Base-by-base conservation (phyloP, 2,329 filamentous ascomycete genomes). In the Chlorencoelia australis region DNA sequence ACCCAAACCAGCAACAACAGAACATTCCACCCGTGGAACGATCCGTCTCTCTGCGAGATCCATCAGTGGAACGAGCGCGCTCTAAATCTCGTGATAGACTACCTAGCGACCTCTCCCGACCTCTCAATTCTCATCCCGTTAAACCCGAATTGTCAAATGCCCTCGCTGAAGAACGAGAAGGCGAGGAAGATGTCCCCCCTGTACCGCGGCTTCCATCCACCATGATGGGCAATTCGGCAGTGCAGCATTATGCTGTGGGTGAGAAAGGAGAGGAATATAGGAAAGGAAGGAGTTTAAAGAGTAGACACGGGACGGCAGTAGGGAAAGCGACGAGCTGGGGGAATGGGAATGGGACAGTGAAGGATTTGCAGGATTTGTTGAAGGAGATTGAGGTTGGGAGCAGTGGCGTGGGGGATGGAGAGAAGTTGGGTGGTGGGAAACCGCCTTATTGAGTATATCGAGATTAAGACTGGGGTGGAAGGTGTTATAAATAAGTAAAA, bases 41-140 rank as follows among this genome's bases (percentile, higher is more conserved):
- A 14, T 50, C 47, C 4, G 45, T 29, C 5, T 56, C 53, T 17
- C 40, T 49, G 18, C 50, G 44, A 13, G 51, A 46, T 21, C 39
- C 47, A 4, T 43, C 22, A 25, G 13, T 44, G 11, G 48, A 51
- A 10, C 40, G 47, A 37, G 31, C 48, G 20, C 40, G 51, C 39
- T 53, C 53, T 10, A 56, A 54, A 44, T 56, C 54, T 24, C 43
- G 49, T 32, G 54, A 57, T 25, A 45, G 49, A 6, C 31, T 45
- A 10, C 32, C 41, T 11, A 33, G 37, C 18, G 47, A 44, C 18
- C 47, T 50, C 7, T 43, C 46, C 27, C 44, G 45, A 19, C 46
- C 50, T 9, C 35, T 51, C 10, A 40, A 46, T 15, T 52, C 50
- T 26, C 40, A 54, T 24, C 48, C 49, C 8, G 38, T 48, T 9